A percentile compares a stretch with the other conserved stretches of the same genome.
Conservation (phyloP, 805 yeast genomes). For the Spencermartinsiella europaea region DNA sequence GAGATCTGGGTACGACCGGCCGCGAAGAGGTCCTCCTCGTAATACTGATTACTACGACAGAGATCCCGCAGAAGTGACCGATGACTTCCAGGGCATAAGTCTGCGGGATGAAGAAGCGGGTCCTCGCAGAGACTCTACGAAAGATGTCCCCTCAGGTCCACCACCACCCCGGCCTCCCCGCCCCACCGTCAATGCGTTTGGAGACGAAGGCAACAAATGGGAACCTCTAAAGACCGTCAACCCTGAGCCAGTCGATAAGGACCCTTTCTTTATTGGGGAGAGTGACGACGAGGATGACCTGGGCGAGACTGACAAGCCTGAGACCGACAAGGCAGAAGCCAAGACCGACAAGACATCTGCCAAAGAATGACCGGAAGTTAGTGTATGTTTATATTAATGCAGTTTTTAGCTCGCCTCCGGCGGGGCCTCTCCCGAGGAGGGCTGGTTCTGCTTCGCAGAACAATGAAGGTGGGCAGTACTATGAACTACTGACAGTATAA, state of each 20-base stretch:
- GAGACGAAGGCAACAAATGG: conserved; percentile 35
- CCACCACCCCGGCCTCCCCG: conserved; percentile 3
- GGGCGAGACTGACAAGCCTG: neutral
- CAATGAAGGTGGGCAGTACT: too few species aligned
- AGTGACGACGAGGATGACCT: conserved; percentile 39
- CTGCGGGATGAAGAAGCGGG: conserved; percentile 36
- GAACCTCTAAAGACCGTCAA: conserved; percentile 38
- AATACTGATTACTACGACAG: conserved; percentile 35
- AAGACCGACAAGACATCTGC: neutral
- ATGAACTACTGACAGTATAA: too few species aligned
- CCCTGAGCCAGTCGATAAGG: conserved; percentile 42
- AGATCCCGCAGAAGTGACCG: conserved; percentile 49
- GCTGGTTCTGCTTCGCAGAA: too few species aligned
- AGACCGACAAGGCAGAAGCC: neutral
- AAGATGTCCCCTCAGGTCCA: conserved; percentile 28
- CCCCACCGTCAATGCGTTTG: conserved; percentile 22
- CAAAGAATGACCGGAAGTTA: neutral
- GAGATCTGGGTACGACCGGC: conserved; percentile 2
- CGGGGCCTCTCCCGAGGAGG: too few species aligned
- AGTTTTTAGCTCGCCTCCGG: too few species aligned
- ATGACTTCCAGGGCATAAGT: conserved; percentile 47
- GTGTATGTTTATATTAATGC: neutral
- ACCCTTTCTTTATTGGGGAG: conserved; percentile 48
- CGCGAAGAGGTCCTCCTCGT: neutral
- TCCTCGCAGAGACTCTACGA: conserved; percentile 23